Base-by-base conservation (phyloP, 176 grass and related monocot genomes). In the Saccharum spontaneum region DNA sequence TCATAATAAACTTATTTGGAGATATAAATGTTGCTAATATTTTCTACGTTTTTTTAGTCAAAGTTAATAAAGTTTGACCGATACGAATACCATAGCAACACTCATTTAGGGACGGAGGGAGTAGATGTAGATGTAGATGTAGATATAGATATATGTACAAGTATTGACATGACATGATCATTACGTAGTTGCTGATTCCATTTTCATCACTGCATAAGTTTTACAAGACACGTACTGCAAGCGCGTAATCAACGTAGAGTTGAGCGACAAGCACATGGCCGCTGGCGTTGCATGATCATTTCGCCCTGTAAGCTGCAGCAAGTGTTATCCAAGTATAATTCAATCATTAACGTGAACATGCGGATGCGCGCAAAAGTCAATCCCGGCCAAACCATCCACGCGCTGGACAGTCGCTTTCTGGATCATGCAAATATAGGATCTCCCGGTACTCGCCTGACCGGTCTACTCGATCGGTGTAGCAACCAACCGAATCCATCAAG, bases 271-370 rank as follows among this genome's bases (percentile, higher is more conserved):
- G 81, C 75, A 83, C 79, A 73, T 66, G 87, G 80, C 20, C 86
- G 10, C 66, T 67, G 54, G 65, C 44, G 17, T 59, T 22, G 18
- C 55, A 64, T n/a, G n/a, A n/a, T n/a, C 6, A 49, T 49, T 49
- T 49, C 46, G 46, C 46, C 14, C 44, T 46, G 43, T 4, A 6
- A 3, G 37, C 41, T 4, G 39, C 54, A 12, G 18, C 20, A 74
- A 49, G 17, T 66, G 46, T 75, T 46, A 45, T 45, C 43, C 43
- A 45, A 33, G 48, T 23, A 0, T 3, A 15, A 62, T 49, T 77
- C 76, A 84, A 80, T 89, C 76, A 84, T 80, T 28, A 39, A 37
- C 75, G 6, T 37, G 33, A 84, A 89, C 87, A 78, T 89, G 87
- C 82, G 68, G 20, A 18, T 2, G 49, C 61, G 16, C 71, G 38